Evolutionary conservation across 1,284 basidiomycete species (phyloP), one percentile per base, ranked within the genome.

Genomic region (Heterobasidion parviporum): DNA sequence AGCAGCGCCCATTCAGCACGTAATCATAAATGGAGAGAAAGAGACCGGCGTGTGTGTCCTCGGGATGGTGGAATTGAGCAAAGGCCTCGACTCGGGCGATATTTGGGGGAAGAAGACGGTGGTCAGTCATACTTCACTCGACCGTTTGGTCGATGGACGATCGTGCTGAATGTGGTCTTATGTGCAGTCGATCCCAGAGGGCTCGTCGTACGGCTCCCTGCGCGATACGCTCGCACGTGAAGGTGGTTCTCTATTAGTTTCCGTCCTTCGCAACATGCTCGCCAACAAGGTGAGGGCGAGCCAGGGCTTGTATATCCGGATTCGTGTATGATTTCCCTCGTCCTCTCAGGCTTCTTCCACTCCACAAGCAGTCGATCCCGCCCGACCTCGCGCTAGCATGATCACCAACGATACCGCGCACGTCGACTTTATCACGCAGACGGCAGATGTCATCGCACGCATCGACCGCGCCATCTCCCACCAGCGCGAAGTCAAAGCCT

Each of bases 1-100:
- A 0, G 86, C 96, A 0, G 92, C 94, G 1, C 96, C 95, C 0
- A 89, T 98, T 41, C 96, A 98, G 67, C 91, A 87, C 69, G 80
- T 89, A 0, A 75, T 99, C 43, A 72, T 87, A 6, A 80, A 85
- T 56, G 79, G 79, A 1, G 80, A 81, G 52, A 61, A 66, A 12
- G 73, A 78, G 56, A 87, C 87, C 1, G 91, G 87, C 0, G 89
- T 92, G 3, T 85, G 78, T 47, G 77, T 94, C 3, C 79, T 83
- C 48, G 76, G 81, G 56, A 86, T 87, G 81, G 68, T 79, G 57
- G 77, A 80, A 62, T 64, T 65, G 54, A 77, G 72, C 54, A 74
- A 79, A 56, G 84, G 83, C 1, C 79, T 87, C 50, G 85, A 87
- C 64, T 72, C 79, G 4, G 85, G 85, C 10, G 71, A 74, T 10